A percentile compares a stretch with the other conserved stretches of the same genome.
These are phyloP conservation scores for Trichoderma harzianum DNA, from an alignment of 2,329 filamentous ascomycete species.

Conservation along the genomic window DNA sequence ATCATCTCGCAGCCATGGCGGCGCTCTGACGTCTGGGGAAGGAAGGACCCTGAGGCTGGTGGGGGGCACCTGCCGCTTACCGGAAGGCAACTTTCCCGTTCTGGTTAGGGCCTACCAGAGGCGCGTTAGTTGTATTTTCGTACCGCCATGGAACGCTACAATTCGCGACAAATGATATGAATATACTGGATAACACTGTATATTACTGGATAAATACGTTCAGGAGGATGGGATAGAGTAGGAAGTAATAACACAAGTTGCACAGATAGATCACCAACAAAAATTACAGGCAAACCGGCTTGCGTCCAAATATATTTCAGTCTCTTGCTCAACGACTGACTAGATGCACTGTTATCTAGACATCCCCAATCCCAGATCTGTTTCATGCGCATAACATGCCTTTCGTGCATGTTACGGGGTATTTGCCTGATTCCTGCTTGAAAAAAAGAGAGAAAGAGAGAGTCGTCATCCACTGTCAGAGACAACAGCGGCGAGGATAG, in stretches of 20 bases:
- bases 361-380: constrained; percentile 20
- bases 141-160: no score
- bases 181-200: no score
- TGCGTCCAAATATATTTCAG: constrained; percentile 21
- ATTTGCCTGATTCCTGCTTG: constrained; percentile 20
- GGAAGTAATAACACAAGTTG: no score
- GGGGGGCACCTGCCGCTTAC: constrained; percentile 6
- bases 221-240: background rate
- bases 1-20: constrained; percentile 15
- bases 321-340: constrained; percentile 25
- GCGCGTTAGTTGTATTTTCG: background rate
- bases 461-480: constrained; percentile 22
- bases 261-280: background rate
- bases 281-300: background rate
- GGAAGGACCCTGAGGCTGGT: constrained; percentile 19
- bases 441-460: constrained; percentile 15
- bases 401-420: constrained; percentile 24
- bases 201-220: background rate
- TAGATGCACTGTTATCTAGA: constrained; percentile 26
- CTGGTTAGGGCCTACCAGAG: background rate
- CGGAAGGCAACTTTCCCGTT: constrained; percentile 3
- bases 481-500: constrained; percentile 19
- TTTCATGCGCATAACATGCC: constrained; percentile 13
- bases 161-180: background rate
- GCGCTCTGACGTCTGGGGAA: constrained; percentile 18